Base-by-base conservation (phyloP, 768 basidiomycete genomes). In the Suillus discolor region DNA sequence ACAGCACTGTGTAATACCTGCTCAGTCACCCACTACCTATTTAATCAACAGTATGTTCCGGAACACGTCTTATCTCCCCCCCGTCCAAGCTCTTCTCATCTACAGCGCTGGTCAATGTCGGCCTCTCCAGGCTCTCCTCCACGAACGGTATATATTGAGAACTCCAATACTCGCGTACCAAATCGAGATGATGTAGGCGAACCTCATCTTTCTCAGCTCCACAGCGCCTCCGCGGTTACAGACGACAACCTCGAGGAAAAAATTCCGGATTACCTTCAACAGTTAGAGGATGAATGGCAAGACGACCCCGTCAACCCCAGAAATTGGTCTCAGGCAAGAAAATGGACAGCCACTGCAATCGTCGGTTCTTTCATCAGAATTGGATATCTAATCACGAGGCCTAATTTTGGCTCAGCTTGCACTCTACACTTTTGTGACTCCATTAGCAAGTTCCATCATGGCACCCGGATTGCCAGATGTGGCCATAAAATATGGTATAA, bases 261-360 rank as follows among this genome's bases (percentile, higher is more conserved):
- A 53, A 31, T 31, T 31, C 16, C 16, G 16, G 51, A 53, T 4
- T 3, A 18, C 16, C 28, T 53, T 18, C 16, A 53, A 31, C 51
- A 53, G 28, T 31, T 9, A 18, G 28, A 53, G 3, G 51, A 53
- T 18, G 51, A 53, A 53, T 28, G 90, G 90, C 2, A 89, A 87
- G 73, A 85, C 90, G 63, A 78, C 85, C 1, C 79, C 90, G 16
- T 16, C 51, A 53, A 53, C 8, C 51, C 51, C 53, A 54, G 28
- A 28, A 54, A 54, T 54, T 54, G 53, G 53, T 11, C 53, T 54
- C 9, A 4, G 5, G 28, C 28, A 4, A 54, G 9, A 5, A 54
- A 54, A 31, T 54, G 53, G 53, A 54, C 28, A 28, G 25, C 9
- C 53, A 54, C 28, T 31, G 11, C 18, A 54, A 31, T 54, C 9